Base-by-base conservation (phyloP, 2,329 filamentous ascomycete species). In the Diplodia seriata region DNA sequence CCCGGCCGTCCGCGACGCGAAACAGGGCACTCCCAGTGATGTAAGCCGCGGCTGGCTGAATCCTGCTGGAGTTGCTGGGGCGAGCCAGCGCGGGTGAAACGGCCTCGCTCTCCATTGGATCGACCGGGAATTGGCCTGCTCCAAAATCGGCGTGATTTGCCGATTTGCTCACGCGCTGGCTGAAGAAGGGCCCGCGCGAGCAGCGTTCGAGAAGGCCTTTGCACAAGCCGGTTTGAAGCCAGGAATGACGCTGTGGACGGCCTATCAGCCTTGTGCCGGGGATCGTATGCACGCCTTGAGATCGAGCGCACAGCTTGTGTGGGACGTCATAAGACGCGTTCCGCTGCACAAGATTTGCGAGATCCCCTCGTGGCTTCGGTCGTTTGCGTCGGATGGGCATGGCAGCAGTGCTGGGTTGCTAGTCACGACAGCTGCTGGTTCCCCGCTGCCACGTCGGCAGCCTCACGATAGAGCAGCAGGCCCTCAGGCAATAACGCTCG, bases 31-130 rank as follows among this genome's bases (percentile, higher is more conserved):
- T 14, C 62, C 62, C 62, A 26, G 62, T 65, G 62, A 65, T 65
- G 62, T 65, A 54, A 65, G 62, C 62, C 51, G 15, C 50, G 33
- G 50, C 50, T 54, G 50, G 62, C 62, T 55, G 62, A 55, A 65
- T 65, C 62, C 62, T 64, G 61, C 49, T 65, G 33, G 62, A 31
- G 62, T 65, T 65, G 62, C 62, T 47, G 26, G 50, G 62, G 62
- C 62, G 18, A 43, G 47, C 62, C 50, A 65, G 62, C 50, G 20
- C 50, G 50, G 43, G 50, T 14, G 61, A 65, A 65, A 65, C 62
- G 62, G 62, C 50, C 50, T 54, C 33, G 20, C 40, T 18, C 47
- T 53, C 62, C 14, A 65, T 65, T 65, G 62, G 62, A 65, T 65
- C 62, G 50, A 20, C 62, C 50, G 62, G 50, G 50, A 55, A 55